Base-by-base conservation (phyloP, 1,139 yeast genomes). In the Suhomyces atakaporum region DNA sequence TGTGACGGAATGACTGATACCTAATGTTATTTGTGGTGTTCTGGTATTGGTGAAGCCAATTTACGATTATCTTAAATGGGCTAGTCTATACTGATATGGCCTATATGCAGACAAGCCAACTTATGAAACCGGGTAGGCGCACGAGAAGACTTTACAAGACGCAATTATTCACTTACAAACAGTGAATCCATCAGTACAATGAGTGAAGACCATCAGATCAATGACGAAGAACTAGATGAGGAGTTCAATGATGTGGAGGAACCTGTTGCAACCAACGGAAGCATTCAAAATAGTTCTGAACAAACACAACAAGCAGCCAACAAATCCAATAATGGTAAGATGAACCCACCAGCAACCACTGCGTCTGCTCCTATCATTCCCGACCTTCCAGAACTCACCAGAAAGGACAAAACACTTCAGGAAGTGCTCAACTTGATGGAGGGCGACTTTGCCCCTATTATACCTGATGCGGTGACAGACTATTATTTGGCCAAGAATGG, bases 391-490 rank as follows among this genome's bases (percentile, higher is more conserved):
- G 86, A 82, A 40, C 69, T 84, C 39, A 77, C 89, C 2, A 73
- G 92, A 45, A 86, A 87, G 50, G 98, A 94, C 52, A 89, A 88
- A 55, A 83, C 96, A 0, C 66, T 94, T 30, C 80, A 82, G 49
- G 97, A 94, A 50, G 83, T 94, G 23, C 71, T 94, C 24, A 85
- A 84, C 33, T 71, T 89, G 63, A 84, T 92, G 90, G 96, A 88
- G 45, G 74, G 68, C 1, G 96, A 89, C 41, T 89, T 84, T 59
- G 89, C 96, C 2, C 98, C 98, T 1, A 85, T 94, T 27, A 92
- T 94, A 29, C 99, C 99, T 0, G 98, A 94, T 57, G 94, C 95
- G 0, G 97, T 94, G n/a, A 87, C 96, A 0, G 97, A 92, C 54
- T 92, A 88, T 59, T 92, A 92, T 54, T 66, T 94, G 34, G 82